These are phyloP conservation scores for Collariella sp. DNA, from an alignment of 495 filamentous ascomycete species.

Conservation along the genomic window DNA sequence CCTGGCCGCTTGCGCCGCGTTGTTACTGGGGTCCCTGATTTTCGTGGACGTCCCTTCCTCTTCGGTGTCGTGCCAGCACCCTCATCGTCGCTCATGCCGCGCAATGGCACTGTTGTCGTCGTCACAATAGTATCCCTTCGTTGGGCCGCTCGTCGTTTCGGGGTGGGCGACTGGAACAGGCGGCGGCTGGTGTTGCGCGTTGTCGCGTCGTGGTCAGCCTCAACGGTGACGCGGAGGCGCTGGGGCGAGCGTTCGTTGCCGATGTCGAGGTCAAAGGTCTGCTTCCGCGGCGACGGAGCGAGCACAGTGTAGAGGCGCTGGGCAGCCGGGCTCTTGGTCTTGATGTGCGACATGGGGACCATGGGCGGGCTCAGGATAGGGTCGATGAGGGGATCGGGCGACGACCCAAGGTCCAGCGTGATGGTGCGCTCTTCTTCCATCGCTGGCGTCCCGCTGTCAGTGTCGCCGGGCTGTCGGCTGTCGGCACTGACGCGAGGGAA, in stretches of 20 bases:
- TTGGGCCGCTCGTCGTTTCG: slow-evolving; percentile 16
- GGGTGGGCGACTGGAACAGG: slow-evolving; percentile 34
- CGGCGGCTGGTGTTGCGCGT: slow-evolving; percentile 28
- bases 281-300: slow-evolving; percentile 41
- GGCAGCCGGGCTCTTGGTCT: slow-evolving; percentile 23
- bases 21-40: slow-evolving; percentile 33
- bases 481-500: background rate
- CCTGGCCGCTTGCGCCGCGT: slow-evolving; percentile 36
- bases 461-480: background rate
- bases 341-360: slow-evolving; percentile 18
- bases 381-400: slow-evolving; percentile 42
- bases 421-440: slow-evolving; percentile 19
- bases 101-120: slow-evolving; percentile 42
- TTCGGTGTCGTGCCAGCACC: slow-evolving; percentile 32
- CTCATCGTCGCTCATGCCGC: slow-evolving; percentile 39
- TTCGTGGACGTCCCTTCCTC: slow-evolving; percentile 29
- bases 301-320: slow-evolving; percentile 21
- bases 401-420: slow-evolving; percentile 36
- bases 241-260: slow-evolving; percentile 42
- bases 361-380: slow-evolving; percentile 17
- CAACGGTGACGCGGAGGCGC: slow-evolving; percentile 45
- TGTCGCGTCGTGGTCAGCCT: slow-evolving; percentile 37
- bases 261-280: slow-evolving; percentile 46
- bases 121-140: slow-evolving; percentile 23
- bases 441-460: slow-evolving; percentile 6